Conservation (phyloP, 345 rosid genomes). For the Syzygium aromaticum region DNA sequence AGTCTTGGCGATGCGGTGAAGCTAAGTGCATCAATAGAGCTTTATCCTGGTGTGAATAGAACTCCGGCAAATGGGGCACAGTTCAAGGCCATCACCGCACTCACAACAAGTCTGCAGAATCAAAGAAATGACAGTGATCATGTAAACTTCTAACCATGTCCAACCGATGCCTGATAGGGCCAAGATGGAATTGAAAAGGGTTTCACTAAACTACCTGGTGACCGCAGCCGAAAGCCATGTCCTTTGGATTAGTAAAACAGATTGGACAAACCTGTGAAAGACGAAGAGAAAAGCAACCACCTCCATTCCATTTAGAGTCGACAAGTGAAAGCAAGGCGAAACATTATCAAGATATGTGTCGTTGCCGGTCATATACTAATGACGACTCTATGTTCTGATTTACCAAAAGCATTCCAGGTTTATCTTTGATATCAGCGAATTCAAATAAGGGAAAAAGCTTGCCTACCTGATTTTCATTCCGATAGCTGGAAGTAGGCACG, state of each 20-base stretch:
- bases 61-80: slow-evolving; percentile 40
- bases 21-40: slow-evolving; percentile 15
- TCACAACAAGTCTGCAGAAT: slow-evolving; percentile 26
- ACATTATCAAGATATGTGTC: background rate
- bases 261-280: slow-evolving; percentile 30
- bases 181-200: background rate
- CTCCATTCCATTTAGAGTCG: background rate
- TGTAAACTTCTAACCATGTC: background rate
- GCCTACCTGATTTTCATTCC: slow-evolving; percentile 23
- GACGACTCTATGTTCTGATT: background rate
- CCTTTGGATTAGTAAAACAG: slow-evolving; percentile 29
- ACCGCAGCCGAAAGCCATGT: slow-evolving; percentile 51
- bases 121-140: background rate
- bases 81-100: slow-evolving; percentile 30
- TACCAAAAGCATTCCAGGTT: background rate
- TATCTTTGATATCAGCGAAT: background rate
- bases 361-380: background rate
- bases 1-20: background rate
- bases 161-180: background rate
- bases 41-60: slow-evolving; percentile 29
- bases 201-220: slow-evolving; percentile 27
- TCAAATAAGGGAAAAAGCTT: background rate
- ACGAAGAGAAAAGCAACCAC: background rate
- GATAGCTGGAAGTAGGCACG: slow-evolving; percentile 2
- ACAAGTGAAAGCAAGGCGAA: background rate